These are phyloP conservation scores for Clavariopsis aquatica DNA, from an alignment of 495 filamentous ascomycete genomes.

Conservation along the genomic window DNA sequence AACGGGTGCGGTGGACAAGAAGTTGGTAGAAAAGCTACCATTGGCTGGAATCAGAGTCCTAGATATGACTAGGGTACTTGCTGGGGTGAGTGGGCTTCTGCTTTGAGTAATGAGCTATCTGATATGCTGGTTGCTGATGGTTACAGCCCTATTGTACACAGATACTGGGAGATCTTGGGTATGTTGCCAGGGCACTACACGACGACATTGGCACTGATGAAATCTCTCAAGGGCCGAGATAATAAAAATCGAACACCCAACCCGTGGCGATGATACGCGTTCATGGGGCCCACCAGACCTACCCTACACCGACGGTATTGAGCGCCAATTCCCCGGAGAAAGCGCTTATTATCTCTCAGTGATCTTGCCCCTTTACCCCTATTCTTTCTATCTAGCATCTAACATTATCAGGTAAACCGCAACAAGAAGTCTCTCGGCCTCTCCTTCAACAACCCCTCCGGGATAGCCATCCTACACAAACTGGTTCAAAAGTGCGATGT, in stretches of 20 bases:
- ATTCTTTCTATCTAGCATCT: not conserved
- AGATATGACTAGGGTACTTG: conserved; percentile 37
- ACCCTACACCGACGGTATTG: conserved; percentile 27
- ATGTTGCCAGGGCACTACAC: not conserved
- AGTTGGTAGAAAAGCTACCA: conserved; percentile 32
- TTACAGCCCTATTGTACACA: conserved; percentile 37
- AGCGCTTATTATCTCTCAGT: conserved; percentile 35
- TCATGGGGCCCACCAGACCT: conserved; percentile 35
- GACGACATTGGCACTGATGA: conserved; percentile 1
- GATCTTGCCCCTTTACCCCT: not conserved
- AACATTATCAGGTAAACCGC: conserved; percentile 33
- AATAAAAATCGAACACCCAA: conserved; percentile 45
- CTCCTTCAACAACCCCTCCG: conserved; percentile 34
- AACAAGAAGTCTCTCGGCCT: conserved; percentile 37
- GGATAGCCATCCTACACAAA: conserved; percentile 29
- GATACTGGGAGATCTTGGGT: conserved; percentile 35
- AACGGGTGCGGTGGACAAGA: conserved; percentile 22
- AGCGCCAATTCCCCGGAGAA: conserved; percentile 31
- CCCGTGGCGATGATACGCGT: conserved; percentile 36
- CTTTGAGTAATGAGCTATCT: not conserved
- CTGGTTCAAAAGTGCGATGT: conserved; percentile 41
- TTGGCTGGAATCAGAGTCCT: conserved; percentile 35
- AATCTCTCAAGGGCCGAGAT: conserved; percentile 25
- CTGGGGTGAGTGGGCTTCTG: conserved; percentile 34
- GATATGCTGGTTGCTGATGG: not conserved